Conservation (phyloP, 768 basidiomycete species). For the Russula earlei region DNA sequence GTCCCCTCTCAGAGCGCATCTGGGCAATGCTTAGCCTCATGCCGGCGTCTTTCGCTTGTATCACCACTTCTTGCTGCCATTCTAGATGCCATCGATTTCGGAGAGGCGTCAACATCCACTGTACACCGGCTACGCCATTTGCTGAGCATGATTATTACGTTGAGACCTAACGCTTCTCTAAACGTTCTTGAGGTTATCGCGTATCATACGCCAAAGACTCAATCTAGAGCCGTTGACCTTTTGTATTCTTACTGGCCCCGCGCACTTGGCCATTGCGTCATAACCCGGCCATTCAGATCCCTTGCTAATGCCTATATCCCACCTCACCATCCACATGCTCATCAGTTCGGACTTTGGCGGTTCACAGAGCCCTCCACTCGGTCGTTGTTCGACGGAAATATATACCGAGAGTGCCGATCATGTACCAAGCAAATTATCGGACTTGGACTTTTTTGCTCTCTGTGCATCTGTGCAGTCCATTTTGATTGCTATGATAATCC, state of each 20-base stretch:
- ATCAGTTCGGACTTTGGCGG: conserved; percentile 66
- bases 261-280: conserved; percentile 53
- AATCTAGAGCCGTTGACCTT: conserved; percentile 45
- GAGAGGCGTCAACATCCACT: conserved; percentile 28
- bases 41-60: conserved; percentile 53
- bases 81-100: conserved; percentile 45
- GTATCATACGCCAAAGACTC: conserved; percentile 47
- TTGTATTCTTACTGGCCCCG: conserved; percentile 59
- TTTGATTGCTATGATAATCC: conserved; percentile 72
- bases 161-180: conserved; percentile 59
- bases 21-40: conserved; percentile 42
- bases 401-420: conserved; percentile 42
- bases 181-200: conserved; percentile 68
- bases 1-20: conserved; percentile 46
- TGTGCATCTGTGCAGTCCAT: conserved; percentile 63
- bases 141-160: conserved; percentile 40
- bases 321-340: conserved; percentile 35
- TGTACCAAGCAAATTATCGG: conserved; percentile 48
- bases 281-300: conserved; percentile 44
- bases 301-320: conserved; percentile 26
- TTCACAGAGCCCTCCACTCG: conserved; percentile 30
- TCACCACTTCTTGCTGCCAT: conserved; percentile 55
- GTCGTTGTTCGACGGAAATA: conserved; percentile 25
- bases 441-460: conserved; percentile 64
- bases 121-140: conserved; percentile 45